These are phyloP conservation scores for Gossypium trilobum DNA, from an alignment of 441 rosid genomes.

Conservation along the genomic window DNA sequence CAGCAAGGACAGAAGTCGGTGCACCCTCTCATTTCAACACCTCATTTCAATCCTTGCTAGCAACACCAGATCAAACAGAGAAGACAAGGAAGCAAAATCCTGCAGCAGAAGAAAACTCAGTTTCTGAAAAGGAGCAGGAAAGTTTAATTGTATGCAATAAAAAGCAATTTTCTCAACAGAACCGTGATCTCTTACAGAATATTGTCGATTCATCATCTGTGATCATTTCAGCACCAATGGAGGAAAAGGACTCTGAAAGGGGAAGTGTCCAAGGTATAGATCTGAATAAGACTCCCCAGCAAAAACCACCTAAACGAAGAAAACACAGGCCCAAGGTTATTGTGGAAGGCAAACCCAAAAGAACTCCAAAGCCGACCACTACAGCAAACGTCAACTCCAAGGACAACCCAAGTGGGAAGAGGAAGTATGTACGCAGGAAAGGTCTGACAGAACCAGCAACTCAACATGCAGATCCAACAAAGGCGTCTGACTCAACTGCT, in stretches of 20 bases:
- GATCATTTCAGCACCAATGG: constrained; percentile 27
- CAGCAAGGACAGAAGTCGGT: constrained; percentile 36
- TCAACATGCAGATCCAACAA: constrained; percentile 25
- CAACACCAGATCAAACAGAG: constrained; percentile 27
- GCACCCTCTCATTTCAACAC: constrained; percentile 23
- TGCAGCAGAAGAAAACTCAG: constrained; percentile 15
- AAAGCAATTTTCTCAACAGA: constrained; percentile 21
- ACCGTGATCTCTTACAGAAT: constrained; percentile 30
- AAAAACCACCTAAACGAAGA: constrained; percentile 53
- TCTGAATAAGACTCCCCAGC: constrained; percentile 70
- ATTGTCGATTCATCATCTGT: constrained; percentile 36
- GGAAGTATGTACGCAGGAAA: constrained; percentile 52
- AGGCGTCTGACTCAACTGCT: constrained; percentile 20
- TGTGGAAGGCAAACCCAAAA: constrained; percentile 54
- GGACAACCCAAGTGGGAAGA: constrained; percentile 39
- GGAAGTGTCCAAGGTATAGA: constrained; percentile 38
- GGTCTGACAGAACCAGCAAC: constrained; percentile 35
- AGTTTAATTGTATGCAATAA: constrained; percentile 16
- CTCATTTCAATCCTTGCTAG: constrained; percentile 30
- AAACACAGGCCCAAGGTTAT: constrained; percentile 86
- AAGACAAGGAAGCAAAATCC: constrained; percentile 19
- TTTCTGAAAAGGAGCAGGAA: constrained; percentile 26
- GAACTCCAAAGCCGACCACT: constrained; percentile 36
- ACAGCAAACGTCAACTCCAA: constrained; percentile 21
- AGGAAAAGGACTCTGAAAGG: constrained; percentile 26